phyloP scores from a whole-genome alignment of 148 eudicot species.

The Camellia granthamiana region DNA sequence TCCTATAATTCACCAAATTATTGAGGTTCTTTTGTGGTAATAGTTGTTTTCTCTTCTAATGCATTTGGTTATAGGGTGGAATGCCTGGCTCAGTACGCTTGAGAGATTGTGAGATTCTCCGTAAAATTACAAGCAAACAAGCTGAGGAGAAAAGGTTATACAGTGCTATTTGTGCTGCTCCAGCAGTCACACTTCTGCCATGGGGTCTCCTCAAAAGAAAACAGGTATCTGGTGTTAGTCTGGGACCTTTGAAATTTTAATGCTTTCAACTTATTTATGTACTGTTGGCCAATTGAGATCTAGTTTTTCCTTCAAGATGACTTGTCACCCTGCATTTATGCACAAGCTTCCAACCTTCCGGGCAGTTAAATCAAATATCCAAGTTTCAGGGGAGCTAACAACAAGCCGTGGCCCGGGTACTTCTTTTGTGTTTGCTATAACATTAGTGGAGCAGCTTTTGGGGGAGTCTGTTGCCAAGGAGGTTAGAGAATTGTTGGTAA shows the following conservation, averaged over 20 bases:
- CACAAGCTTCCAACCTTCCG: constrained; percentile 68
- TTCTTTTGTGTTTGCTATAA: constrained; percentile 67
- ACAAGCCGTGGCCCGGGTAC: constrained; percentile 99
- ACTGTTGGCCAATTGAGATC: constrained; percentile 23
- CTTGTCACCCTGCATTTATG: constrained; percentile 95
- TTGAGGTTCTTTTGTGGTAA: not conserved
- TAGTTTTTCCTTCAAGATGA: constrained; percentile 51
- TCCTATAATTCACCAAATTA: not conserved
- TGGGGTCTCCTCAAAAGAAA: constrained; percentile 89
- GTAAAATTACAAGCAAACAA: constrained; percentile 66
- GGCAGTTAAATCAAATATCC: constrained; percentile 78
- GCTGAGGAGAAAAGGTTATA: constrained; percentile 79
- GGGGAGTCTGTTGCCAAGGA: constrained; percentile 63
- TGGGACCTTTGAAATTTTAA: constrained; percentile 8
- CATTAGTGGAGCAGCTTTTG: constrained; percentile 73
- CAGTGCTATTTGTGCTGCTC: constrained; percentile 95
- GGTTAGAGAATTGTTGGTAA: constrained; percentile 60
- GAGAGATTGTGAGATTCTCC: constrained; percentile 77
- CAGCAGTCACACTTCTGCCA: constrained; percentile 90
- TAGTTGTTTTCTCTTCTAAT: not conserved
- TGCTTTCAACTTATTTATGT: not conserved
- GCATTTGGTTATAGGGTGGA: constrained; percentile 62
- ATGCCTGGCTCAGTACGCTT: constrained; percentile 95
- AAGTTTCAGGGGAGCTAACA: constrained; percentile 84
- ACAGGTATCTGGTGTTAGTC: constrained; percentile 36